A percentile compares a stretch with the other conserved stretches of the same genome.
Evolutionary conservation across 331 rosid species (phyloP).

Genomic region (Malus hybrid): DNA sequence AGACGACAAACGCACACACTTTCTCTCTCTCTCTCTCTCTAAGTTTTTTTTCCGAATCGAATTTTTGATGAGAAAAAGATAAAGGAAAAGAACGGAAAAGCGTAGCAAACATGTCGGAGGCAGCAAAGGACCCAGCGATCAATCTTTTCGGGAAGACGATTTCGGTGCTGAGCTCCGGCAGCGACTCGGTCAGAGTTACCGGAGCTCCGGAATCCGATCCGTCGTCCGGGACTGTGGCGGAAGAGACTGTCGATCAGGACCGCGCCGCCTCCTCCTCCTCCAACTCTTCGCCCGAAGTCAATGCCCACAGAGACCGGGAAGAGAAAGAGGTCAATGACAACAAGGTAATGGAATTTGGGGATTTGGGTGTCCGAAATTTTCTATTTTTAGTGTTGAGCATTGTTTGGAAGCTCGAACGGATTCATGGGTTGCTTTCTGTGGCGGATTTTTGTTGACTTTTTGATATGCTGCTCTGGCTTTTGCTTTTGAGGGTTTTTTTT

Average conservation of each 20-base stretch:
- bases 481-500: neutral
- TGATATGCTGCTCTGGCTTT: slow-evolving; percentile 4
- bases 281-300: slow-evolving; percentile 37
- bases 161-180: slow-evolving; percentile 34
- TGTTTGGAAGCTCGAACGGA: neutral
- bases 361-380: neutral
- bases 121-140: slow-evolving; percentile 69
- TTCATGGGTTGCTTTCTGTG: slow-evolving; percentile 28
- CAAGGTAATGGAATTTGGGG: slow-evolving; percentile 23
- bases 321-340: slow-evolving; percentile 24
- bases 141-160: slow-evolving; percentile 91
- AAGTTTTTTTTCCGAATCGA: neutral
- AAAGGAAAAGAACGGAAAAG: neutral
- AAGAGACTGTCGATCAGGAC: slow-evolving; percentile 30
- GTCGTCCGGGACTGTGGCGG: slow-evolving; percentile 16
- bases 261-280: slow-evolving; percentile 35
- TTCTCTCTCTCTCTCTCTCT: neutral
- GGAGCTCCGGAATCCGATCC: slow-evolving; percentile 23
- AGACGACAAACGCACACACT: neutral
- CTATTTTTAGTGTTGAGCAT: neutral
- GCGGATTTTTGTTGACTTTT: slow-evolving; percentile 38
- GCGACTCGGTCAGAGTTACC: neutral
- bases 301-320: slow-evolving; percentile 20
- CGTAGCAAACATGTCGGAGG: slow-evolving; percentile 50
- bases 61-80: neutral